Conservation (phyloP, 768 basidiomycete species). For the Gelatoporia subvermispora region DNA sequence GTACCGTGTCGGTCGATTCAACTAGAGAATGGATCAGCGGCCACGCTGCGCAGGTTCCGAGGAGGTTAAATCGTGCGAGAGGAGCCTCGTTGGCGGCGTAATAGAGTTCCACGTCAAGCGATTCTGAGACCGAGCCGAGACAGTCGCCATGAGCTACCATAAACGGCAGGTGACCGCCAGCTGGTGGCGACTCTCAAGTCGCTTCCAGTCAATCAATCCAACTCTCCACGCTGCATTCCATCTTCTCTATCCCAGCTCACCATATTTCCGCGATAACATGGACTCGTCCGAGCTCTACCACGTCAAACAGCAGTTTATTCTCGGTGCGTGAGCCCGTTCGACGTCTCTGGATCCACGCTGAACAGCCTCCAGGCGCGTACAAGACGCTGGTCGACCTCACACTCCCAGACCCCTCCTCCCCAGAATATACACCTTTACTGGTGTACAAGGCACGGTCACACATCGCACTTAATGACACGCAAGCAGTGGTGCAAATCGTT, state of each 20-base stretch:
- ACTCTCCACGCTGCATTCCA: neutral
- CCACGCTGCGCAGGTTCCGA: too few species aligned
- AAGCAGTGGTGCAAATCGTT: conserved; percentile 52
- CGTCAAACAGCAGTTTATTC: conserved; percentile 70
- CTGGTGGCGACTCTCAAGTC: too few species aligned
- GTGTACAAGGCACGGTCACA: conserved; percentile 76
- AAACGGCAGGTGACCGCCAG: too few species aligned
- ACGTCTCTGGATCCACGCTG: neutral
- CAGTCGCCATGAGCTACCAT: too few species aligned
- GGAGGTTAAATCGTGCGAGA: too few species aligned
- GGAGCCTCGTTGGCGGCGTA: too few species aligned
- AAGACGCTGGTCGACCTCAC: conserved; percentile 50
- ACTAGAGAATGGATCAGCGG: too few species aligned
- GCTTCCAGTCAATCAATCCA: neutral
- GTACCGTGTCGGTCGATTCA: too few species aligned
- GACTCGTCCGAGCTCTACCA: conserved; percentile 62
- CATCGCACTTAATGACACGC: conserved; percentile 62
- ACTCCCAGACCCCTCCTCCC: conserved; percentile 55
- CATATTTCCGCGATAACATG: conserved; percentile 29
- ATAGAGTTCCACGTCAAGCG: too few species aligned
- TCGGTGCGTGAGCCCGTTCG: conserved; percentile 39
- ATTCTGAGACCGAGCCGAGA: too few species aligned
- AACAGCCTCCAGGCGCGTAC: conserved; percentile 51
- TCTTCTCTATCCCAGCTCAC: too few species aligned
- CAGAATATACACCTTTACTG: conserved; percentile 60